phyloP scores from a whole-genome alignment of 768 basidiomycete species.

The Leccinum ochraceum region DNA sequence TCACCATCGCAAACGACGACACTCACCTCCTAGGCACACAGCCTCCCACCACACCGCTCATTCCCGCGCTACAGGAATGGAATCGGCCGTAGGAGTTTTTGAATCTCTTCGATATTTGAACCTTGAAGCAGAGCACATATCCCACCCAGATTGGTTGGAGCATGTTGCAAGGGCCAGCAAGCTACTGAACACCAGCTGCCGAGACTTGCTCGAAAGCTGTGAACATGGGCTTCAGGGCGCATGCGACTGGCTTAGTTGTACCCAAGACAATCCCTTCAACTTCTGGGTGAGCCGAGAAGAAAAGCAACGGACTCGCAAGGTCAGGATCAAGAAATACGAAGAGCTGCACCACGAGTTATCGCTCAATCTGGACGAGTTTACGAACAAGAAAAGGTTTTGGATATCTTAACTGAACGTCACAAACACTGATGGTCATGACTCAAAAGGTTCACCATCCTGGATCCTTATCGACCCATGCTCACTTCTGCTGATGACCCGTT shows the following conservation, averaged over 20 bases:
- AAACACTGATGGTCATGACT: conserved; percentile 17
- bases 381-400: conserved; percentile 49
- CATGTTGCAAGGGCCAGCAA: conserved; percentile 44
- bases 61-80: conserved; percentile 27
- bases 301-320: conserved; percentile 33
- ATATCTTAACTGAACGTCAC: neutral
- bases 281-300: conserved; percentile 39
- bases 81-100: conserved; percentile 66
- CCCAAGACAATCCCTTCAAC: conserved; percentile 37
- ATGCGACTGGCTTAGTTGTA: conserved; percentile 51
- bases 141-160: conserved; percentile 47
- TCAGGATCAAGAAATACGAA: conserved; percentile 39
- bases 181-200: conserved; percentile 54
- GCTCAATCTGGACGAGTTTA: conserved; percentile 46
- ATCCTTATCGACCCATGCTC: conserved; percentile 60
- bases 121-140: conserved; percentile 55
- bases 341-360: conserved; percentile 39
- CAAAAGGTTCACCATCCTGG: conserved; percentile 48
- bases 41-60: conserved; percentile 31
- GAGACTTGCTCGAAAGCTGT: conserved; percentile 50
- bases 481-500: conserved; percentile 34
- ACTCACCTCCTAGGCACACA: conserved; percentile 12
- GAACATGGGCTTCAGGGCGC: conserved; percentile 41
- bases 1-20: conserved; percentile 9
- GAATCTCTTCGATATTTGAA: conserved; percentile 72